Percentiles rank a stretch among this genome's conserved stretches.
Evolutionary conservation across 306 rosid genomes (phyloP).

Genomic region (Acmispon strigosus): DNA sequence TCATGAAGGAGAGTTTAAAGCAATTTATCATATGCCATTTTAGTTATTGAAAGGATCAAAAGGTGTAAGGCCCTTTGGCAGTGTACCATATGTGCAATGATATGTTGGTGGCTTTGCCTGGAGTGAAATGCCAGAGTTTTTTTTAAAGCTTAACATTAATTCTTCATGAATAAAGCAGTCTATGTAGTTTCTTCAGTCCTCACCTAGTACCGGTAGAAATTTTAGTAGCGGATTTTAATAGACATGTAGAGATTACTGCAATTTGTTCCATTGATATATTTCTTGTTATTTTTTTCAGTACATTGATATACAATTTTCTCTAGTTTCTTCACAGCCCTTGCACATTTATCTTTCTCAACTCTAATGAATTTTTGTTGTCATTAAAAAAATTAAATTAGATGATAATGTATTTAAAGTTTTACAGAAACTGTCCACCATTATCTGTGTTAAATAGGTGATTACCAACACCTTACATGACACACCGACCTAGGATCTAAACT

Average conservation of each 20-base stretch:
- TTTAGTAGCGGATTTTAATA: neutral
- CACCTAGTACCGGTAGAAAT: neutral
- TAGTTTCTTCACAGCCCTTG: no score
- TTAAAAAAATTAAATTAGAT: neutral
- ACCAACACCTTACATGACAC: neutral
- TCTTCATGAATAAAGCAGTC: neutral
- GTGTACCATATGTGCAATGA: neutral
- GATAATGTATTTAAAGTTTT: neutral
- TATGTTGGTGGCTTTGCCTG: neutral
- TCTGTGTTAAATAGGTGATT: neutral
- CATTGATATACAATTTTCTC: neutral
- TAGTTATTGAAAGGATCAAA: neutral
- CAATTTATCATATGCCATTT: neutral
- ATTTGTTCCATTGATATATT: neutral
- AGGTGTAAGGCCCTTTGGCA: neutral
- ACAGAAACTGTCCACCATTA: neutral
- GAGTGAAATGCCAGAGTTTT: neutral
- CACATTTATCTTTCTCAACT: neutral
- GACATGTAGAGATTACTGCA: neutral
- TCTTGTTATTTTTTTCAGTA: neutral
- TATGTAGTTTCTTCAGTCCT: neutral
- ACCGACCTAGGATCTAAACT: neutral
- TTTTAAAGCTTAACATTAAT: neutral
- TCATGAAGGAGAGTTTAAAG: neutral
- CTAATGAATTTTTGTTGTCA: neutral